Conservation (phyloP, 148 eudicot genomes). For the Silene uniflora region DNA sequence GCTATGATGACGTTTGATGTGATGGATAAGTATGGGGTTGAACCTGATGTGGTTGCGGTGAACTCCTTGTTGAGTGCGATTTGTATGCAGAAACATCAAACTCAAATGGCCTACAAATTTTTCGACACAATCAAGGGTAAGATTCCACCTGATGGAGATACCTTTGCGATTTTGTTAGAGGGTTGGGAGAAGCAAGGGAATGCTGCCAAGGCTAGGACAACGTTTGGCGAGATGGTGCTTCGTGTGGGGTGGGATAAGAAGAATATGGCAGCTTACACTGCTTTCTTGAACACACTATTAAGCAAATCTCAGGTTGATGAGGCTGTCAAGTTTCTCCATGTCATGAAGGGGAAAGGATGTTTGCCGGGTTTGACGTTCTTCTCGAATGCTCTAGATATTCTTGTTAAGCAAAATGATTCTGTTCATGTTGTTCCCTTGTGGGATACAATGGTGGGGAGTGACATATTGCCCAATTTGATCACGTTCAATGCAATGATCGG, state of each 20-base stretch:
- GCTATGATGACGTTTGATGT: conserved; percentile 78
- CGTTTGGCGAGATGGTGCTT: conserved; percentile 88
- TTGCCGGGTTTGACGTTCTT: conserved; percentile 79
- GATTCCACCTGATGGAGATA: conserved; percentile 57
- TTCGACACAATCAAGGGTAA: conserved; percentile 60
- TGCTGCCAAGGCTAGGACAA: conserved; percentile 56
- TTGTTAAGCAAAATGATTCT: conserved; percentile 57
- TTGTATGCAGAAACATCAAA: conserved; percentile 46
- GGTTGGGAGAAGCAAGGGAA: conserved; percentile 79
- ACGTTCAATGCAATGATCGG: conserved; percentile 73
- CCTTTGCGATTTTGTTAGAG: conserved; percentile 73
- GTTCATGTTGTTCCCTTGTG: conserved; percentile 59
- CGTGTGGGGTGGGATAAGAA: conserved; percentile 68
- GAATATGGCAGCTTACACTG: conserved; percentile 60
- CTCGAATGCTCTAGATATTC: conserved; percentile 65
- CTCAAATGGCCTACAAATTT: conserved; percentile 47
- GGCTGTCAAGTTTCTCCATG: conserved; percentile 65
- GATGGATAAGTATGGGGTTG: conserved; percentile 75
- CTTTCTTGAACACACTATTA: conserved; percentile 67
- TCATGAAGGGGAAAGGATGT: conserved; percentile 77
- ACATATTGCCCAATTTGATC: conserved; percentile 53
- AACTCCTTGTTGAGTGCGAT: conserved; percentile 74
- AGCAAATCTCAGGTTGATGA: conserved; percentile 53
- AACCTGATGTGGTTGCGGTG: conserved; percentile 57
- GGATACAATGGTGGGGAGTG: conserved; percentile 66